Evolutionary conservation across 2,329 filamentous ascomycete species (phyloP).

Genomic region (Scorias spongiosa): DNA sequence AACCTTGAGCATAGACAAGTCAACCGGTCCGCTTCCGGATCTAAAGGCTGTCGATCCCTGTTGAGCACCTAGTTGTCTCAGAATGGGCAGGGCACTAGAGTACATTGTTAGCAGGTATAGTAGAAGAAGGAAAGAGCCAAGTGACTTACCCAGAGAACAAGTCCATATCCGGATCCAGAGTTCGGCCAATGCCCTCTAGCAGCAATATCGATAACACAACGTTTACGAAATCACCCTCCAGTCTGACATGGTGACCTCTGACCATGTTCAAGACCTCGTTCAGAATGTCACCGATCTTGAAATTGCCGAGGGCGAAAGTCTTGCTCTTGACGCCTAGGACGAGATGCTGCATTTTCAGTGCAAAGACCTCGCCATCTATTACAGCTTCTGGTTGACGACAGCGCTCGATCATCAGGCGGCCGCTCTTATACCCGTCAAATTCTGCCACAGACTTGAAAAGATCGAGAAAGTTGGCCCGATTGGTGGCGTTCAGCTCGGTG

Average conservation of each 20-base stretch:
- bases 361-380: conserved; percentile 77
- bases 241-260: conserved; percentile 72
- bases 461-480: conserved; percentile 82
- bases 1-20: conserved; percentile 60
- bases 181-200: conserved; percentile 84
- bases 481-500: conserved; percentile 76
- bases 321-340: conserved; percentile 79
- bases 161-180: conserved; percentile 72
- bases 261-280: conserved; percentile 89
- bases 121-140: conserved; percentile 1
- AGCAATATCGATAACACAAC: conserved; percentile 90
- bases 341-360: conserved; percentile 91
- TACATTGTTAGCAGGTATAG: conserved; percentile 4
- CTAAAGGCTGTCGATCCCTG: conserved; percentile 43
- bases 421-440: conserved; percentile 91
- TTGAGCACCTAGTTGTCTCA: conserved; percentile 72
- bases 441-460: conserved; percentile 92
- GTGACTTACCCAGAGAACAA: conserved; percentile 53
- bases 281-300: conserved; percentile 91
- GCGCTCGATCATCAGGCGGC: conserved; percentile 87
- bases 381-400: conserved; percentile 87
- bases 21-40: conserved; percentile 20
- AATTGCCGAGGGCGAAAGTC: conserved; percentile 81
- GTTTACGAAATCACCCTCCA: conserved; percentile 97
- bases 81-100: conserved; percentile 70